Conservation (phyloP, 441 rosid species). For the Aquilaria agallochum region DNA sequence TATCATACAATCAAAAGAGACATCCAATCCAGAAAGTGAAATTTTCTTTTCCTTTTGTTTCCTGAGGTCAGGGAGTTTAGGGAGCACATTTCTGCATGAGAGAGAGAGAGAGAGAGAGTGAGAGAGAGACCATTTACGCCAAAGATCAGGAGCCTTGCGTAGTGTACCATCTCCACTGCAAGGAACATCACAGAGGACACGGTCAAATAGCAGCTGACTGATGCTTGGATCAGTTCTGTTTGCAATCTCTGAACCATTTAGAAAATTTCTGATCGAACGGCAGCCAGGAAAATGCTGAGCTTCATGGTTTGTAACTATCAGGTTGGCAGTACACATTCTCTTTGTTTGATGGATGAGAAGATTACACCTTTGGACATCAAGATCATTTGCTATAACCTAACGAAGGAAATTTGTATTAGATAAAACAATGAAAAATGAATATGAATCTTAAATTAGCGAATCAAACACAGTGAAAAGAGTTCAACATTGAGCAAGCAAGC, state of each 20-base stretch:
- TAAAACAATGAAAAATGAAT: no score
- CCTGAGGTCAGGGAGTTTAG: no score
- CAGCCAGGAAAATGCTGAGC: conserved; percentile 97
- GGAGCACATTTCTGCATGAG: not conserved
- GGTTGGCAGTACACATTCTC: conserved; percentile 95
- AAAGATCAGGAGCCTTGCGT: conserved; percentile 96
- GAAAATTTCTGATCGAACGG: conserved; percentile 41
- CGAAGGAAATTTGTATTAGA: conserved; percentile 4
- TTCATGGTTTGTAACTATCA: conserved; percentile 93
- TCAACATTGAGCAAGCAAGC: not conserved
- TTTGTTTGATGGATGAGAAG: conserved; percentile 98
- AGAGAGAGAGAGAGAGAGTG: conserved; percentile 2
- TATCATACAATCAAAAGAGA: conserved; percentile 15
- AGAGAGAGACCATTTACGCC: conserved; percentile 80
- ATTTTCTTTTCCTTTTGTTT: no score
- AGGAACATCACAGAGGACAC: conserved; percentile 94
- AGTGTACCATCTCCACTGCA: conserved; percentile 99
- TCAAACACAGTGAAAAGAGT: conserved; percentile 15
- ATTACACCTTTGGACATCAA: conserved; percentile 91
- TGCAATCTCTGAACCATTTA: conserved; percentile 40
- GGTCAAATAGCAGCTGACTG: conserved; percentile 76
- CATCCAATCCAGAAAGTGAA: not conserved
- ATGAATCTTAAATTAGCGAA: conserved; percentile 2
- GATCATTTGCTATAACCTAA: conserved; percentile 93
- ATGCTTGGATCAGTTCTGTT: conserved; percentile 27